phyloP scores from a whole-genome alignment of 257 asterid species.

The Verbena officinalis region DNA sequence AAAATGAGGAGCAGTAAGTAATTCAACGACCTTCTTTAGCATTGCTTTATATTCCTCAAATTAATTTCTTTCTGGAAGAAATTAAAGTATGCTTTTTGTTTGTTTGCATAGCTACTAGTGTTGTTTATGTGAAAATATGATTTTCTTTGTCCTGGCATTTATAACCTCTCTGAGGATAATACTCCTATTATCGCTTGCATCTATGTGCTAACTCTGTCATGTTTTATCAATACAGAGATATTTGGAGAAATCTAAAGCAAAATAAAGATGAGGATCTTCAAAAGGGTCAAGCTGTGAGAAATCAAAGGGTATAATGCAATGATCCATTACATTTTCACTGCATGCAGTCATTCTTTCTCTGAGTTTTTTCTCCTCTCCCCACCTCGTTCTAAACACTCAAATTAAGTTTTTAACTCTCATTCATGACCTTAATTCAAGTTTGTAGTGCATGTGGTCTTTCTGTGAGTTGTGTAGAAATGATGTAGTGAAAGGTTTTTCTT shows the following conservation, averaged over 20 bases:
- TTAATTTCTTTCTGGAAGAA: constrained; percentile 8
- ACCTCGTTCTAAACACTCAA: background rate
- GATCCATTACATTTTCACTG: constrained; percentile 5
- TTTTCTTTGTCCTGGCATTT: constrained; percentile 8
- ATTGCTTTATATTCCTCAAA: constrained; percentile 1
- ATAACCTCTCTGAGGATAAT: background rate
- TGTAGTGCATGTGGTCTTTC: background rate
- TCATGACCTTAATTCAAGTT: background rate
- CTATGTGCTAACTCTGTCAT: constrained; percentile 26
- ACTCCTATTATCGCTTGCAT: constrained; percentile 5
- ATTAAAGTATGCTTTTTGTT: constrained; percentile 9
- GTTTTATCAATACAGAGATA: constrained; percentile 53
- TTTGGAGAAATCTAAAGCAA: constrained; percentile 66
- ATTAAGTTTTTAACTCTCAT: background rate
- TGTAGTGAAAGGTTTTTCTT: background rate
- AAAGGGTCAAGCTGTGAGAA: constrained; percentile 87
- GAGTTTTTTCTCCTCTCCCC: background rate
- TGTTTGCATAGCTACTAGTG: background rate
- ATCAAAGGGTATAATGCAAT: constrained; percentile 66
- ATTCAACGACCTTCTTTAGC: constrained; percentile 22
- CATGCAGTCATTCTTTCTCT: background rate
- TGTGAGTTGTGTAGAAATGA: constrained; percentile 1
- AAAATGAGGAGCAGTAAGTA: constrained; percentile 73
- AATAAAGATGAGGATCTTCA: constrained; percentile 80
- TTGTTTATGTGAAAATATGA: background rate